phyloP scores from a whole-genome alignment of 371 early-diverging fungal species.

The Massospora cicadina region DNA sequence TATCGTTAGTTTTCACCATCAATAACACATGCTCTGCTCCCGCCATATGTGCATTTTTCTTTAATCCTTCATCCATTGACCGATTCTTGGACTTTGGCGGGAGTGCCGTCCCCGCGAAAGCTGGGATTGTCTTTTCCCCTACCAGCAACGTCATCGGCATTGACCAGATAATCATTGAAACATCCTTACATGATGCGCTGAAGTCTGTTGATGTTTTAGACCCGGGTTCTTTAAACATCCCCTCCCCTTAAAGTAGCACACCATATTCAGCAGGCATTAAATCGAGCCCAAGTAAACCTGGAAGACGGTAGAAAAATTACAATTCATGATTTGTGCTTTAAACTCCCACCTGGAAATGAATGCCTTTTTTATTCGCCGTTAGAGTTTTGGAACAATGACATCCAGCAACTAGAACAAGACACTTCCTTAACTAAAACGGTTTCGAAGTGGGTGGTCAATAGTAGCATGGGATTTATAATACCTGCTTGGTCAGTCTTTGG shows the following conservation, averaged over 20 bases:
- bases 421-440: constrained; percentile 18
- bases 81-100: background rate
- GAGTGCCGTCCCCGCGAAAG: background rate
- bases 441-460: constrained; percentile 15
- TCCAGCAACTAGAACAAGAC: constrained; percentile 12
- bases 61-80: background rate
- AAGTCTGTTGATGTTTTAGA: background rate
- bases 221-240: background rate
- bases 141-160: background rate
- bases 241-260: background rate
- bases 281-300: background rate
- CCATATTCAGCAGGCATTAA: background rate
- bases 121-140: background rate
- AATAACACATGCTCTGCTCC: constrained; percentile 15
- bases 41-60: background rate
- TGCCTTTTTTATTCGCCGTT: constrained; percentile 39
- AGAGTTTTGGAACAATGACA: constrained; percentile 24
- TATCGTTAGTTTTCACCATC: constrained; percentile 15
- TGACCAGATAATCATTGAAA: background rate
- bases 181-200: background rate
- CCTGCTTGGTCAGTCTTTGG: constrained; percentile 31
- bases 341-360: constrained; percentile 14
- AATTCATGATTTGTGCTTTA: constrained; percentile 22
- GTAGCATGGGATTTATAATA: constrained; percentile 23
- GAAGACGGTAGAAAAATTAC: constrained; percentile 1